Evolutionary conservation across 2,329 filamentous ascomycete genomes (phyloP).

Genomic region (Ascochyta fabae): DNA sequence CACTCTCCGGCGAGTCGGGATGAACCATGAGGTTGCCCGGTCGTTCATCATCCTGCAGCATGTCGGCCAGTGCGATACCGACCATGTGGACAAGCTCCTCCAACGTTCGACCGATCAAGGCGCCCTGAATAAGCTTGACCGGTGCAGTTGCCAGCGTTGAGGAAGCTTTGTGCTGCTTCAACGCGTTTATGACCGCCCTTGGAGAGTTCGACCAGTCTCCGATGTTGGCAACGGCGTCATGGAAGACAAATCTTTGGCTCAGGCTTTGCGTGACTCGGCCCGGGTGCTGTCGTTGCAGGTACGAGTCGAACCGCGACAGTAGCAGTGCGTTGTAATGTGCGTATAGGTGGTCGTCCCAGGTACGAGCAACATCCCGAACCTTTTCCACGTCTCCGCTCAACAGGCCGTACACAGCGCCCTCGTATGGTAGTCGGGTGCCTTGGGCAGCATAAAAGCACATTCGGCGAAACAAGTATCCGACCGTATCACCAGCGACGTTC

Average conservation of each 20-base stretch:
- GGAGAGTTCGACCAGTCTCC: slow-evolving; percentile 62
- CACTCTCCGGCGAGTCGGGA: slow-evolving; percentile 30
- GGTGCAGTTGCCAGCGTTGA: slow-evolving; percentile 67
- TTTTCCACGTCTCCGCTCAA: slow-evolving; percentile 83
- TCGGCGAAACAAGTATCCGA: slow-evolving; percentile 70
- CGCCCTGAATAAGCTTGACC: slow-evolving; percentile 77
- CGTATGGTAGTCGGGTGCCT: slow-evolving; percentile 74
- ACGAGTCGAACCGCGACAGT: slow-evolving; percentile 78
- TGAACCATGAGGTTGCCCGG: slow-evolving; percentile 41
- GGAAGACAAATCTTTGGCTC: slow-evolving; percentile 65
- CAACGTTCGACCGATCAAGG: slow-evolving; percentile 69
- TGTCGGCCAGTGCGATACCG: slow-evolving; percentile 52
- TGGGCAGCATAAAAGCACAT: slow-evolving; percentile 78
- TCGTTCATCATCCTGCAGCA: slow-evolving; percentile 38
- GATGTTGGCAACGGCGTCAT: slow-evolving; percentile 69
- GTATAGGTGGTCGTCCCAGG: slow-evolving; percentile 88
- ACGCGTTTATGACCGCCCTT: slow-evolving; percentile 62
- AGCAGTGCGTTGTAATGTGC: slow-evolving; percentile 87
- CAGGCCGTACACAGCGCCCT: slow-evolving; percentile 88
- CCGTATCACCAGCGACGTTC: slow-evolving; percentile 47
- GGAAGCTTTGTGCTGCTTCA: slow-evolving; percentile 65
- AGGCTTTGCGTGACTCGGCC: slow-evolving; percentile 61
- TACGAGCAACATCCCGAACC: slow-evolving; percentile 76
- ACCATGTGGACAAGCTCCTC: slow-evolving; percentile 53
- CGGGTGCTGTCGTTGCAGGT: slow-evolving; percentile 63